phyloP scores from a whole-genome alignment of 257 asterid species.

The Ballota nigra region DNA sequence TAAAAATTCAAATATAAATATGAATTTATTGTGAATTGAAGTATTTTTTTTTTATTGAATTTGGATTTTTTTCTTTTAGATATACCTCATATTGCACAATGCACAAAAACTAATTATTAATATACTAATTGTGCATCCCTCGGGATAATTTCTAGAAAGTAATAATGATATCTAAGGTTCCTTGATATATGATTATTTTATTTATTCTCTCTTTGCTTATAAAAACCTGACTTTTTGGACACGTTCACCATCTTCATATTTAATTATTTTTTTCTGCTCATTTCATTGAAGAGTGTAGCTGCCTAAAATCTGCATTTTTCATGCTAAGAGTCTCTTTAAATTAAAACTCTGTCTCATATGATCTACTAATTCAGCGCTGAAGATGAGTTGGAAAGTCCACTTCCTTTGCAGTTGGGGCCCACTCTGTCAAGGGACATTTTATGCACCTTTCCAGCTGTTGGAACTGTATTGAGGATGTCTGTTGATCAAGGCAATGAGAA shows the following conservation, averaged over 20 bases:
- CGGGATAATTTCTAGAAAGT: no score
- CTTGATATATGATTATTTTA: background rate
- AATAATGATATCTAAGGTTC: background rate
- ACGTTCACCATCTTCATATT: background rate
- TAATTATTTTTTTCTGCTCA: background rate
- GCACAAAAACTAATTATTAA: no score
- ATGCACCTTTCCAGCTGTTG: conserved; percentile 68
- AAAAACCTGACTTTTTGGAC: background rate
- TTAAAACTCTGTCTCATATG: conserved; percentile 13
- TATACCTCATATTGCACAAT: no score
- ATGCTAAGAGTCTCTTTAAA: background rate
- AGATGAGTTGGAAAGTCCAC: conserved; percentile 61
- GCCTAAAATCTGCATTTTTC: background rate
- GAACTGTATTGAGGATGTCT: conserved; percentile 71
- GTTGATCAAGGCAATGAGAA: conserved; percentile 44
- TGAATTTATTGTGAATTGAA: no score
- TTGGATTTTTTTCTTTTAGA: no score
- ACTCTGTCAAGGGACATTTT: conserved; percentile 61
- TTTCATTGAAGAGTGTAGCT: background rate
- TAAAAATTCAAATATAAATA: no score
- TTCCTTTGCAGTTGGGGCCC: conserved; percentile 60
- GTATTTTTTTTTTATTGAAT: no score
- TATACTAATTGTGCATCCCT: no score
- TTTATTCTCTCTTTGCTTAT: background rate
- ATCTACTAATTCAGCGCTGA: conserved; percentile 54